Conservation (phyloP, 495 filamentous ascomycete species). For the Penicillium simplicissimum region DNA sequence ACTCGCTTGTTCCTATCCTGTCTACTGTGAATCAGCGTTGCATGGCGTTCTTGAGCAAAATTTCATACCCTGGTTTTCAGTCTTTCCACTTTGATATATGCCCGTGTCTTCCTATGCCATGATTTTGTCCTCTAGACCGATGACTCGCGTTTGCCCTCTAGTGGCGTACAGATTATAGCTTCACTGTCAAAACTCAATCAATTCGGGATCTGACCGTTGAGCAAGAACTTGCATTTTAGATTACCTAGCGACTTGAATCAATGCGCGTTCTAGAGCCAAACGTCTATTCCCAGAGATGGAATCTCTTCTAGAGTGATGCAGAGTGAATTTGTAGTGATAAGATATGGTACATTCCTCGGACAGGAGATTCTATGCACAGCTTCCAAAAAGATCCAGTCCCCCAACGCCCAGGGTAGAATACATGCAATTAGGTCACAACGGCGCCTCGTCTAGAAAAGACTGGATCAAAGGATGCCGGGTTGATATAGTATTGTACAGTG, state of each 20-base stretch:
- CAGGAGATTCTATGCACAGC: slow-evolving; percentile 28
- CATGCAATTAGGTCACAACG: slow-evolving; percentile 24
- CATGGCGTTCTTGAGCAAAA: slow-evolving; percentile 36
- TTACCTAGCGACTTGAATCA: too few species aligned
- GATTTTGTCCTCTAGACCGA: not conserved
- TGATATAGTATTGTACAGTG: slow-evolving; percentile 22
- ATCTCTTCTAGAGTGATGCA: slow-evolving; percentile 9
- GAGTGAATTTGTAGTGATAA: not conserved
- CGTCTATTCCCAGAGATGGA: not conserved
- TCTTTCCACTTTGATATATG: slow-evolving; percentile 9
- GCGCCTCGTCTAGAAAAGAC: slow-evolving; percentile 11
- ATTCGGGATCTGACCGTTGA: not conserved
- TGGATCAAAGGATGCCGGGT: slow-evolving; percentile 3
- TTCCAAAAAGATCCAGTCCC: slow-evolving; percentile 12
- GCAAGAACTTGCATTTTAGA: not conserved
- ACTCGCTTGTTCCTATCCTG: slow-evolving; percentile 1
- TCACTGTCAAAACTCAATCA: not conserved
- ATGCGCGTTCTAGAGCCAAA: not conserved
- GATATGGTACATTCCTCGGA: slow-evolving; percentile 25
- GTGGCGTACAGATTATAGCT: not conserved
- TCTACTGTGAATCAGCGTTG: slow-evolving; percentile 26
- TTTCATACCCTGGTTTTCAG: slow-evolving; percentile 33
- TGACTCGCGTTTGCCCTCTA: not conserved
- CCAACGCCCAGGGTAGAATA: slow-evolving; percentile 20
- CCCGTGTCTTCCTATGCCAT: not conserved